These are phyloP conservation scores for Fusarium torreyae DNA, from an alignment of 2,329 filamentous ascomycete genomes.

Conservation along the genomic window DNA sequence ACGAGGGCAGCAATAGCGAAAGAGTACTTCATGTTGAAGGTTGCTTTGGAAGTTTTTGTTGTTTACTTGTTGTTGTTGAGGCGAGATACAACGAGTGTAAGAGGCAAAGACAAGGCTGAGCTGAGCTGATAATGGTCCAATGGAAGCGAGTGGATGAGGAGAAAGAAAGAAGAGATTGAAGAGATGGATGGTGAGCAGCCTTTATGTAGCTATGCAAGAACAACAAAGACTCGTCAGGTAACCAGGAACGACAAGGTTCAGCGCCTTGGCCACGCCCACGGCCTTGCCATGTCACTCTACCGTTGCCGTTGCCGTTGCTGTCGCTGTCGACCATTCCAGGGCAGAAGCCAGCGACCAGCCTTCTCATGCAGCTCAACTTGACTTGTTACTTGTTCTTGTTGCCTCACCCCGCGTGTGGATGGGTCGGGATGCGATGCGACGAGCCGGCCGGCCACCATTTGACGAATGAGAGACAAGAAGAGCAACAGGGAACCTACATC, in stretches of 20 bases:
- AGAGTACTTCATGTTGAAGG: conserved; percentile 59
- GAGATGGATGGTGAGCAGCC: conserved; percentile 38
- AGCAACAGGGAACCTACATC: conserved; percentile 27
- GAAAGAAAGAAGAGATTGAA: conserved; percentile 26
- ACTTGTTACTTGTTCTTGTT: conserved; percentile 25
- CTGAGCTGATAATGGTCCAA: conserved; percentile 34
- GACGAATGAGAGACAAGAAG: conserved; percentile 35
- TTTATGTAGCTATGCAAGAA: conserved; percentile 52
- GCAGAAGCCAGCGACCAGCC: conserved; percentile 24
- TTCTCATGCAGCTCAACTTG: conserved; percentile 24
- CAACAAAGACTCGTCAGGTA: background rate
- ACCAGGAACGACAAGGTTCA: conserved; percentile 7
- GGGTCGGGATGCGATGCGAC: conserved; percentile 42
- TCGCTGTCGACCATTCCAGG: conserved; percentile 17
- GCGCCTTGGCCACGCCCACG: background rate
- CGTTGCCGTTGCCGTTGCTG: conserved; percentile 14
- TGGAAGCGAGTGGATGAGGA: conserved; percentile 54
- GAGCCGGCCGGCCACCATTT: conserved; percentile 26
- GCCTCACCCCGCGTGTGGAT: conserved; percentile 17
- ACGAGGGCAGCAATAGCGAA: conserved; percentile 54
- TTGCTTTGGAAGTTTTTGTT: conserved; percentile 21
- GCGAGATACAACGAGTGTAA: conserved; percentile 51
- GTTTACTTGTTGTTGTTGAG: conserved; percentile 14
- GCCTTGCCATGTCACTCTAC: conserved; percentile 6
- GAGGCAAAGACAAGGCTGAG: conserved; percentile 25